A percentile compares a stretch with the other conserved stretches of the same genome.
Evolutionary conservation across 805 yeast species (phyloP).

Genomic region (Wickerhamomyces sydowiorum): DNA sequence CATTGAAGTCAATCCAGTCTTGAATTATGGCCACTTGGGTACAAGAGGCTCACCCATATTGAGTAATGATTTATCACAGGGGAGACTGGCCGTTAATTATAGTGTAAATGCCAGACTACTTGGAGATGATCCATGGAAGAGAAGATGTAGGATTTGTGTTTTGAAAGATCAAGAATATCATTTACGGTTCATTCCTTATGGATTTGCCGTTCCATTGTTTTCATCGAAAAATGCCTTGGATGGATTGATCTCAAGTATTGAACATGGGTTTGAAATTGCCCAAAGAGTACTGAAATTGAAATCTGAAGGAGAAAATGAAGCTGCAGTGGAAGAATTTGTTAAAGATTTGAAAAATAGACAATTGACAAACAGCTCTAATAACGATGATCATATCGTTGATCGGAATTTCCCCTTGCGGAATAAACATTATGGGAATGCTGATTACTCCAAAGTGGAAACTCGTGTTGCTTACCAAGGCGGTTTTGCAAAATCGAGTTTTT

Average conservation of each 20-base stretch:
- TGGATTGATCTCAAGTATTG: conserved; percentile 7
- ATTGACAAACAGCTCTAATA: too few relatives aligned
- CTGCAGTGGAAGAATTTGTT: conserved; percentile 1
- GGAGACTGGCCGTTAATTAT: conserved; percentile 42
- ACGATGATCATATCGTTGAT: too few relatives aligned
- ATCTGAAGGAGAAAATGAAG: conserved; percentile 2
- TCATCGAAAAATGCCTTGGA: conserved; percentile 9
- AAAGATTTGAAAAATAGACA: too few relatives aligned
- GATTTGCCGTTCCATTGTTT: conserved; percentile 23
- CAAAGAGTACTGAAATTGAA: conserved; percentile 12
- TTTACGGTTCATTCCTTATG: conserved; percentile 35
- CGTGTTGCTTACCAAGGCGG: conserved; percentile 3
- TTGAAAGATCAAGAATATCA: conserved; percentile 31
- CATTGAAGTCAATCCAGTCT: conserved; percentile 25
- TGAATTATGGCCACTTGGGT: conserved; percentile 47
- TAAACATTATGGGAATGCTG: conserved; percentile 10
- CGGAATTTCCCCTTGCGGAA: too few relatives aligned
- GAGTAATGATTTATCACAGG: conserved; percentile 44
- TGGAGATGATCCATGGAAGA: conserved; percentile 34
- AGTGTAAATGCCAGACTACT: conserved; percentile 53
- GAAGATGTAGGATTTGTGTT: conserved; percentile 21
- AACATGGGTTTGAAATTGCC: conserved; percentile 12
- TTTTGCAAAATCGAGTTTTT: neutral
- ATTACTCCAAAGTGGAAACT: conserved; percentile 14
- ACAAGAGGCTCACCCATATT: conserved; percentile 48